Base-by-base conservation (phyloP, 1,284 basidiomycete species). In the Peniophora sp. region DNA sequence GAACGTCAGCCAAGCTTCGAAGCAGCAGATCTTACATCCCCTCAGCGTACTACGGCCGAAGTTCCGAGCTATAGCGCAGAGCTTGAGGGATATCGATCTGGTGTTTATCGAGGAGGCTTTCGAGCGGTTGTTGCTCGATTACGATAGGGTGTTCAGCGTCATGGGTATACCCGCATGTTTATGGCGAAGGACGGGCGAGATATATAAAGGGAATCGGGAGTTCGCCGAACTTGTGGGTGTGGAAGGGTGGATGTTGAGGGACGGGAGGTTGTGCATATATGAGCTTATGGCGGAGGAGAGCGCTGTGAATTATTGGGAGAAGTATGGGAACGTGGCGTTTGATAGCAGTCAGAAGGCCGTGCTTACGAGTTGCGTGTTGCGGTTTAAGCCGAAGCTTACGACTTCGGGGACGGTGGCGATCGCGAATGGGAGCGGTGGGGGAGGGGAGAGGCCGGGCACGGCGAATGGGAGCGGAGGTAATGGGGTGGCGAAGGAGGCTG, bases 61-160 rank as follows among this genome's bases (percentile, higher is more conserved):
- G 58, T 97, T 98, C 67, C 77, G 93, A 60, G 89, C 91, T 8
- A 88, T 97, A 50, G 93, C 96, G 0, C 89, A 93, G 63, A 88
- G 85, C 16, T 71, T 98, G 50, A 86, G 88, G 52, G 92, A 97
- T 67, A 83, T 97, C 27, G 87, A 99, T 65, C 77, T 97, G n/a
- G 90, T 98, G 16, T 97, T 97, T 65, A 93, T 97, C 59, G 94
- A 97, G 68, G 96, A 98, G 70, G 94, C 92, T 0, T 98, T 98
- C 62, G 96, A 99, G 65, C 85, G 96, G 1, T 75, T 98, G 52
- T 75, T 99, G 53, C 80, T 98, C 17, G 94, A 98, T 63, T 98
- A 98, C 63, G 95, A 98, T 63, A 85, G 95, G 35, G 91, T 96
- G 0, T 95, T 98, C 66, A 90, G 89, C 10, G 89, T 90, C 0